These are phyloP conservation scores for Auricularia heimuer DNA, from an alignment of 768 basidiomycete genomes.

Conservation along the genomic window DNA sequence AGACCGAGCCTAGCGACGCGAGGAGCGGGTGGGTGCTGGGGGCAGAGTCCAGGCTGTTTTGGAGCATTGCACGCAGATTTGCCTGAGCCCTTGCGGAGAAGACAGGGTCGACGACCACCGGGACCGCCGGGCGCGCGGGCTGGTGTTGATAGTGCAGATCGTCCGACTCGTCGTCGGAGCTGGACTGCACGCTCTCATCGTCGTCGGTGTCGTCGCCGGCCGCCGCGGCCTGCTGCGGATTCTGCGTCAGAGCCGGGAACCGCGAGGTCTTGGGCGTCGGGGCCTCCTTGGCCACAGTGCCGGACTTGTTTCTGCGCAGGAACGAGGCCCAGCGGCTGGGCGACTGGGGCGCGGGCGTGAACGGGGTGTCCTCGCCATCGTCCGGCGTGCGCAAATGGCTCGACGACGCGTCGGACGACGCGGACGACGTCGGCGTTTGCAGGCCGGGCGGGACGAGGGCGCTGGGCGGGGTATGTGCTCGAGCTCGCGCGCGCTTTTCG, in stretches of 20 bases:
- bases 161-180: neutral
- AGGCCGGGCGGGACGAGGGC: neutral
- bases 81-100: slow-evolving; percentile 1
- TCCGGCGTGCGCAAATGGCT: slow-evolving; percentile 45
- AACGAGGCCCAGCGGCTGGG: slow-evolving; percentile 50
- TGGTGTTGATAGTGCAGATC: neutral
- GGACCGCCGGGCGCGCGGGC: neutral
- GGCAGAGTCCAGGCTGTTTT: neutral
- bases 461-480: neutral
- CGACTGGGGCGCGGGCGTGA: slow-evolving; percentile 22
- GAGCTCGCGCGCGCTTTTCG: neutral
- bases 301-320: slow-evolving; percentile 33
- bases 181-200: neutral
- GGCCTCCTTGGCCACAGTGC: slow-evolving; percentile 3
- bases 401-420: slow-evolving; percentile 47
- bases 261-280: slow-evolving; percentile 20
- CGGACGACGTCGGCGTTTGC: slow-evolving; percentile 38
- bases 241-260: slow-evolving; percentile 28
- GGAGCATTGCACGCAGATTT: slow-evolving; percentile 7
- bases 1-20: slow-evolving; percentile 27
- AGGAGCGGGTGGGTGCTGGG: slow-evolving; percentile 34
- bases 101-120: neutral
- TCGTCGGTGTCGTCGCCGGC: neutral
- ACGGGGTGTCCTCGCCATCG: slow-evolving; percentile 34
- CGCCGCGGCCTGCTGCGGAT: too few relatives aligned